phyloP scores from a whole-genome alignment of 2,329 filamentous ascomycete genomes.

The Diaporthe citri region DNA sequence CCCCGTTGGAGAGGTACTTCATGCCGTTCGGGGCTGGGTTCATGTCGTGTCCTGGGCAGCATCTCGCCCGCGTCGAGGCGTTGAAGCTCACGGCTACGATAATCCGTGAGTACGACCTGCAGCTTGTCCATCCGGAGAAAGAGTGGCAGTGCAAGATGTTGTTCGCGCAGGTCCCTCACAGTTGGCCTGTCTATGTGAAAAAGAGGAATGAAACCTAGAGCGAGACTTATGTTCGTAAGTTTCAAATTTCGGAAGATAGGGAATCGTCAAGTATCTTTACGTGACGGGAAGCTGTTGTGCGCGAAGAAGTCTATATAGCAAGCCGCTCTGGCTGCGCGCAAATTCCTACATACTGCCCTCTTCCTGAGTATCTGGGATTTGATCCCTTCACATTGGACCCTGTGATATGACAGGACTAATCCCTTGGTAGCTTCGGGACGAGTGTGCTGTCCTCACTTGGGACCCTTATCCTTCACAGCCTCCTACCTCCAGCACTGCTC shows the following conservation, averaged over 20 bases:
- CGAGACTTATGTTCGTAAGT: not conserved
- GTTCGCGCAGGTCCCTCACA: constrained; percentile 44
- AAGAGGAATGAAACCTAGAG: not conserved
- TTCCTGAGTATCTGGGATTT: too few relatives aligned
- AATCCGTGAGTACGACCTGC: constrained; percentile 38
- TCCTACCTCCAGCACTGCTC: too few relatives aligned
- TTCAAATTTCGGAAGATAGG: not conserved
- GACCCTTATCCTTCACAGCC: too few relatives aligned
- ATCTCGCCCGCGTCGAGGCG: constrained; percentile 4
- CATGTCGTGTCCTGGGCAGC: constrained; percentile 11
- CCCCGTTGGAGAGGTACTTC: constrained; percentile 42
- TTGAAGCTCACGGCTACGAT: constrained; percentile 23
- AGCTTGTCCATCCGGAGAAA: constrained; percentile 42
- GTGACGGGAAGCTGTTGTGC: too few relatives aligned
- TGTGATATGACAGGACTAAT: too few relatives aligned
- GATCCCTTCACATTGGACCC: too few relatives aligned
- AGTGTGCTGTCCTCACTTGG: too few relatives aligned
- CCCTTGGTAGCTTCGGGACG: too few relatives aligned
- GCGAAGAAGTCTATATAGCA: too few relatives aligned
- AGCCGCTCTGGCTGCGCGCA: too few relatives aligned
- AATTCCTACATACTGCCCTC: too few relatives aligned
- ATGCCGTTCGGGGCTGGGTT: constrained; percentile 34
- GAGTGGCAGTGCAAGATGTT: constrained; percentile 47
- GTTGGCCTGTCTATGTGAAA: constrained; percentile 44
- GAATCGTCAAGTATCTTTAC: too few relatives aligned